Evolutionary conservation across 768 basidiomycete genomes (phyloP).

Genomic region (Lentinula detonsa): DNA sequence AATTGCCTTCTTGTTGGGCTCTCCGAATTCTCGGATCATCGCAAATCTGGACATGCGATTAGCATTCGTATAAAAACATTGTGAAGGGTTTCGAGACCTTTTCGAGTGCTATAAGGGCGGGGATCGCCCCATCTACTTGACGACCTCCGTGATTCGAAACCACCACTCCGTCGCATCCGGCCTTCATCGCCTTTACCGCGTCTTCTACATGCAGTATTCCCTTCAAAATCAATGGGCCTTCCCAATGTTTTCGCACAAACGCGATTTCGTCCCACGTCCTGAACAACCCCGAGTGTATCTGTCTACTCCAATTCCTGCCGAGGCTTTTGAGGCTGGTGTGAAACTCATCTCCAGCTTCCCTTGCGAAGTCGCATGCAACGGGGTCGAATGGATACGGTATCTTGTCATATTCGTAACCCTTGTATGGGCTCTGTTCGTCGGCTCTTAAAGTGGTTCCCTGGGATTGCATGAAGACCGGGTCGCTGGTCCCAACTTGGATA

Average conservation of each 20-base stretch:
- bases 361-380: constrained; percentile 11
- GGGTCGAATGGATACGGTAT: not conserved
- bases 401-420: not conserved
- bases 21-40: constrained; percentile 19
- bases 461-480: constrained; percentile 43
- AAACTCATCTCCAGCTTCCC: constrained; percentile 22
- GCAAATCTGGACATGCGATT: not conserved
- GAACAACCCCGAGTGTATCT: constrained; percentile 33
- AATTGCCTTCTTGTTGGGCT: constrained; percentile 20
- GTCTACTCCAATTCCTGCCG: constrained; percentile 30
- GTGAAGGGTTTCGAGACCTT: not conserved
- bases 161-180: constrained; percentile 37
- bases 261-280: constrained; percentile 39
- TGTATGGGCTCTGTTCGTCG: constrained; percentile 14
- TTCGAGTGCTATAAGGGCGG: constrained; percentile 30
- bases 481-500: constrained; percentile 33
- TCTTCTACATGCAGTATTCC: constrained; percentile 42
- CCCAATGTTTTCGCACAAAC: constrained; percentile 40
- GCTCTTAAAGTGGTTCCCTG: constrained; percentile 17
- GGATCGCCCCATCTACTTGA: constrained; percentile 38
- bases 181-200: constrained; percentile 41
- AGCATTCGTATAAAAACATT: not conserved
- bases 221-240: constrained; percentile 42
- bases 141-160: constrained; percentile 40
- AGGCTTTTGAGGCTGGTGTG: constrained; percentile 16